These are phyloP conservation scores for Chimonanthus praecox DNA, from an alignment of 164 flowering plant species.

Conservation along the genomic window DNA sequence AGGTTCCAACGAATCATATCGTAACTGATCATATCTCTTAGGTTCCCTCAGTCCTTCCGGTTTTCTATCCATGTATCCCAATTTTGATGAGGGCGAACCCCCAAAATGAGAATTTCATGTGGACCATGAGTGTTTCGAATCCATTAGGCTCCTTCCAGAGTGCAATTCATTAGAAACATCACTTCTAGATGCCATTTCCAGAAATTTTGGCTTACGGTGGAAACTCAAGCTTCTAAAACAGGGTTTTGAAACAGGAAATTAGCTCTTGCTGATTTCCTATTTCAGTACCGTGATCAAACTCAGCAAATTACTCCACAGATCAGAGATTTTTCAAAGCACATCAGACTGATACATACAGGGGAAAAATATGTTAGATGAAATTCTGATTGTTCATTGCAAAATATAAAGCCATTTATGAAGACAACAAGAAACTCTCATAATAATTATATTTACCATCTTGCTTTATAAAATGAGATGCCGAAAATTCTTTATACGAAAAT, in stretches of 20 bases:
- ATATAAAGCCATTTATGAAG: too few species aligned
- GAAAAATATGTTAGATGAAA: too few species aligned
- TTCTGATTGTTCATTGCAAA: too few species aligned
- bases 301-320: too few species aligned
- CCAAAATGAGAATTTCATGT: slow-evolving; percentile 10
- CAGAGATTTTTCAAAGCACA: too few species aligned
- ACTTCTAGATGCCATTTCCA: not conserved
- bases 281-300: not conserved
- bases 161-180: not conserved
- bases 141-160: not conserved
- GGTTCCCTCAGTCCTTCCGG: slow-evolving; percentile 32
- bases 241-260: slow-evolving; percentile 13
- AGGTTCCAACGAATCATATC: slow-evolving; percentile 26
- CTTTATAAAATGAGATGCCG: too few species aligned
- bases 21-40: slow-evolving; percentile 33
- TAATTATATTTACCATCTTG: too few species aligned
- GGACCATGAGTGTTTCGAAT: not conserved
- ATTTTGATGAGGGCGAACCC: slow-evolving; percentile 10
- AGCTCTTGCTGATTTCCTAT: slow-evolving; percentile 8
- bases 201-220: not conserved
- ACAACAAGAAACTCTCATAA: too few species aligned
- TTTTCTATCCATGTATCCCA: slow-evolving; percentile 36
- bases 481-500: too few species aligned
- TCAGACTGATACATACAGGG: too few species aligned
- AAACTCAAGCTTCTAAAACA: not conserved